These are phyloP conservation scores for Pseudohalonectria lignicola DNA, from an alignment of 2,329 filamentous ascomycete species.

Conservation along the genomic window DNA sequence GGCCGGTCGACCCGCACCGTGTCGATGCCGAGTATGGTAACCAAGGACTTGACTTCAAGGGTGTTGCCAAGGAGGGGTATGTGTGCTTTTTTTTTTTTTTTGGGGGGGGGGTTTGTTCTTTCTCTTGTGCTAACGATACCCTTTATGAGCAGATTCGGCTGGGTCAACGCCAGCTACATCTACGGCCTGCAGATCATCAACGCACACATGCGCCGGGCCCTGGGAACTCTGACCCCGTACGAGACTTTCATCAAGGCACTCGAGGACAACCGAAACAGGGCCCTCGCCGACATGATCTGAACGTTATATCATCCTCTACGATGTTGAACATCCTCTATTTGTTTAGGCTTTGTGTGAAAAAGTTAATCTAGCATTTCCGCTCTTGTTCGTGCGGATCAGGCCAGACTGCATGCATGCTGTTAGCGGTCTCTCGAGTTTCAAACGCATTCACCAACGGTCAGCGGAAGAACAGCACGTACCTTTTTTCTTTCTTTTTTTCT, in stretches of 20 bases:
- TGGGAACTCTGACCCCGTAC: slow-evolving; percentile 81
- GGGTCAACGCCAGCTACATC: slow-evolving; percentile 97
- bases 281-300: slow-evolving; percentile 31
- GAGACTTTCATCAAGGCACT: slow-evolving; percentile 68
- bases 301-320: background rate
- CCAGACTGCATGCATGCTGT: too few species aligned
- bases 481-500: too few species aligned
- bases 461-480: too few species aligned
- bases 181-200: slow-evolving; percentile 84
- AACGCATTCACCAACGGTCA: too few species aligned
- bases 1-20: slow-evolving; percentile 79
- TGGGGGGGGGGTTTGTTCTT: background rate
- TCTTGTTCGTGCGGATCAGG: too few species aligned
- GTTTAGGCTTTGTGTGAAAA: too few species aligned
- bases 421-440: too few species aligned
- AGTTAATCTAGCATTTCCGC: too few species aligned
- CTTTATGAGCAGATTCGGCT: slow-evolving; percentile 62
- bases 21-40: slow-evolving; percentile 98
- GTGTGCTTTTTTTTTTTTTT: slow-evolving; percentile 21
- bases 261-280: slow-evolving; percentile 40
- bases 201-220: slow-evolving; percentile 77
- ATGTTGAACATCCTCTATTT: too few species aligned
- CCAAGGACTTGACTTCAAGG: slow-evolving; percentile 90
- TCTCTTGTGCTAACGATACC: background rate
- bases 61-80: slow-evolving; percentile 91